Evolutionary conservation across 1,139 yeast genomes (phyloP), one percentile per base, ranked within the genome.

Genomic region (Debaryomyces sp.): DNA sequence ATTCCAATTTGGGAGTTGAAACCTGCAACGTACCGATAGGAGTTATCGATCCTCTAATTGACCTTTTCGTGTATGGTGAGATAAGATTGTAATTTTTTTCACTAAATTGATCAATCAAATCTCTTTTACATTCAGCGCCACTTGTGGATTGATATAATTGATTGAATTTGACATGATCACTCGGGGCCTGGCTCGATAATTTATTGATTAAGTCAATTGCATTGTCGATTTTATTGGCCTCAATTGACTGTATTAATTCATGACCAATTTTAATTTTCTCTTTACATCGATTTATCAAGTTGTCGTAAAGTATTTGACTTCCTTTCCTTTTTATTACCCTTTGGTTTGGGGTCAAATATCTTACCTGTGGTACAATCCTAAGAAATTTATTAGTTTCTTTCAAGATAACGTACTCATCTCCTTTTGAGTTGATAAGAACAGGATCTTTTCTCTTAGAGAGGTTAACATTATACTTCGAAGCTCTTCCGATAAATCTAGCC

Each of bases 401-500:
- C 44, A 74, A 62, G 45, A 75, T 73, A 29, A 73, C 68, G 55
- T 66, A 74, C 56, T 75, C 80, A 52, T 74, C 78, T 55, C 78
- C 78, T 23, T 54, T 55, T 35, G 68, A 59, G 54, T 73, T 73
- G 43, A 72, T 63, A 54, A 73, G 65, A 26, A 42, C 60, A 63
- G 7, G 71, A 9, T 48, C 50, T 17, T 57, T 56, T 47, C 56
- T 54, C 1, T 56, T 48, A 9, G 54, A 49, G 7, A 53, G 53
- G 27, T 59, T 60, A 30, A 58, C 64, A 13, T 59, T 54, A 54
- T 68, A 71, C 33, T 46, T 63, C 8, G 66, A 63, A 9, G 73
- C 72, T 45, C 71, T 65, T 42, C 80, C 80, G 46, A 76, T 70
- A 43, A 75, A 69, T 54, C 78, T 63, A 3, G 75, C 75, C 36